Conservation (phyloP, 306 rosid genomes). For the Trichosanthes truncata region DNA sequence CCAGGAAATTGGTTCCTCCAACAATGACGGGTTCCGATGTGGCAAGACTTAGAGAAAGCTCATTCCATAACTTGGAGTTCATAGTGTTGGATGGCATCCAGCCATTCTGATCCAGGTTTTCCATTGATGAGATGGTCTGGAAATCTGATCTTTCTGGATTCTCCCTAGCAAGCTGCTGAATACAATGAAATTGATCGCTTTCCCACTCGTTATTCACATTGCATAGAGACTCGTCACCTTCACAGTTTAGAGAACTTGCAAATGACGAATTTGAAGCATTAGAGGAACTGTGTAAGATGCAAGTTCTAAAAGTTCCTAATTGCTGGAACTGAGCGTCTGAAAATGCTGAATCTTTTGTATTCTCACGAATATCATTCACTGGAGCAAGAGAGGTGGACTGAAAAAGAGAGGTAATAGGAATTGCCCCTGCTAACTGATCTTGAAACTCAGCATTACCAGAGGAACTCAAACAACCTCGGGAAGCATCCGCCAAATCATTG, state of each 20-base stretch:
- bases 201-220: slow-evolving; percentile 19
- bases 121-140: slow-evolving; percentile 27
- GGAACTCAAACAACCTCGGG: slow-evolving; percentile 20
- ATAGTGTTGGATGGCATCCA: slow-evolving; percentile 42
- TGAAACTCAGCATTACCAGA: slow-evolving; percentile 24
- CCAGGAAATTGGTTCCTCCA: slow-evolving; percentile 21
- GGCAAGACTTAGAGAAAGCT: slow-evolving; percentile 58
- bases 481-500: background rate
- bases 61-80: slow-evolving; percentile 36
- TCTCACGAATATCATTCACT: slow-evolving; percentile 34
- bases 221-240: slow-evolving; percentile 29
- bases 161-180: slow-evolving; percentile 19
- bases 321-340: slow-evolving; percentile 25
- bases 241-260: slow-evolving; percentile 7
- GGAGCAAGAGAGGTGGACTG: slow-evolving; percentile 34
- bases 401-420: slow-evolving; percentile 23
- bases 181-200: slow-evolving; percentile 17
- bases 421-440: slow-evolving; percentile 25
- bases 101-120: slow-evolving; percentile 32
- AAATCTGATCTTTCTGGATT: slow-evolving; percentile 10
- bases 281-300: slow-evolving; percentile 30
- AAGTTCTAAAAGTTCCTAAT: slow-evolving; percentile 25
- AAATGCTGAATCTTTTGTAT: slow-evolving; percentile 28
- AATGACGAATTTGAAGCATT: slow-evolving; percentile 28
- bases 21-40: slow-evolving; percentile 27